Percentiles rank a stretch among this genome's conserved stretches.
Evolutionary conservation across 2,329 filamentous ascomycete species (phyloP).

Genomic region (Sordariomycetes sp.): DNA sequence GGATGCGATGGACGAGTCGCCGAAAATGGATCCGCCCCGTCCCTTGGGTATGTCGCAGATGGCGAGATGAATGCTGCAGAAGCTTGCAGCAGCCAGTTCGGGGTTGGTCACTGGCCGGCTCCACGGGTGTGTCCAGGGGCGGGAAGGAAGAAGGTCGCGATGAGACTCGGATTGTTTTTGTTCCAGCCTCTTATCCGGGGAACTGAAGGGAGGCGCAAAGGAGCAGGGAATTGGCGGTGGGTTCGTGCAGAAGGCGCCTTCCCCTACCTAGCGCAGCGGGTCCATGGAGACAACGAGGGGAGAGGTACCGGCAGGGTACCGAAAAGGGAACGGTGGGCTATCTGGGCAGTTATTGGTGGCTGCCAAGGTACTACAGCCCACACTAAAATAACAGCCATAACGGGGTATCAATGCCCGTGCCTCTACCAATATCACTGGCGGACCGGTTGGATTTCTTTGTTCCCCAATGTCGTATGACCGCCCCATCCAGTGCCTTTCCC

Average conservation of each 20-base stretch:
- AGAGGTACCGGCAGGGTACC: neutral
- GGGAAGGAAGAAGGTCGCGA: neutral
- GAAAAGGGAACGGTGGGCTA: neutral
- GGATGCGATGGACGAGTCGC: constrained; percentile 5
- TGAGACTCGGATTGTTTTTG: constrained; percentile 1
- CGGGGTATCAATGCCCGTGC: neutral
- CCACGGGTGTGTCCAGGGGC: neutral
- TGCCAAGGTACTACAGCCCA: neutral
- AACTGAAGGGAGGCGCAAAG: constrained; percentile 1
- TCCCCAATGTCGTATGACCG: neutral
- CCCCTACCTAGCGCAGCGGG: neutral
- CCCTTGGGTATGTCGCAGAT: neutral
- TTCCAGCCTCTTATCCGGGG: neutral
- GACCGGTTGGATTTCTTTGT: neutral
- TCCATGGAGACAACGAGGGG: neutral
- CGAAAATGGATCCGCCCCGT: constrained; percentile 3
- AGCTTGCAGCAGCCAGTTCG: neutral
- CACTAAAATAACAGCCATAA: neutral
- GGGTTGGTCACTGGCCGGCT: neutral
- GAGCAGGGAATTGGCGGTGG: neutral
- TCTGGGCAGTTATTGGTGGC: neutral
- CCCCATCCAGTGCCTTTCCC: neutral
- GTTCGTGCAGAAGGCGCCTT: constrained; percentile 1
- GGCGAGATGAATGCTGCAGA: neutral
- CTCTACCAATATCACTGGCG: neutral